Evolutionary conservation across 441 rosid species (phyloP), one percentile per base, ranked within the genome.

Genomic region (Mallotus japonicus): DNA sequence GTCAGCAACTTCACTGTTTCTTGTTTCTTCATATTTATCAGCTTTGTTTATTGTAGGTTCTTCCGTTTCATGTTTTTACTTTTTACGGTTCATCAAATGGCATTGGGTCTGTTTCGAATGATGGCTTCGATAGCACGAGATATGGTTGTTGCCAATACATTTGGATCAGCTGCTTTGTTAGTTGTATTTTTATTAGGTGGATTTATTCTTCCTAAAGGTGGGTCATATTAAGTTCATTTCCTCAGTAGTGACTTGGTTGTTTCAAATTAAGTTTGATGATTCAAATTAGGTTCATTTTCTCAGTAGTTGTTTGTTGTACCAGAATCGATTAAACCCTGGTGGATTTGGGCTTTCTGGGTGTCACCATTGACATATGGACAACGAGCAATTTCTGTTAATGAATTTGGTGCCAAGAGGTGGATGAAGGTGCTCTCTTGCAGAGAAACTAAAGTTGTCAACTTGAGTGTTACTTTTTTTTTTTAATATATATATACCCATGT

Each of bases 311-410:
- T 55, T 78, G 60, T 64, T 76, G 59, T 68, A 40, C 75, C 93
- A 92, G 98, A 64, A 40, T 71, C 76, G 72, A 88, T 92, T 69
- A 88, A 88, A 63, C 92, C 95, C 0, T 90, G 97, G 98, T 95
- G 97, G 99, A 12, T 77, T 58, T 95, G 99, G 99, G 99, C 85
- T 16, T 90, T 75, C 76, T 95, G 99, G 99, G 32, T 95, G 62
- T 93, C 97, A 12, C 98, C 99, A 0, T 73, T 95, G 73, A 84
- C 97, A 56, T 95, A 95, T 74, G 96, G 82, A 50, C 96, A 91
- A 72, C 80, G 88, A 56, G 98, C 97, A 57, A 79, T 95, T 62
- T 83, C 91, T 28, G 93, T 90, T 46, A 95, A 95, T 73, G 99
- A 95, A 80, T 95, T 95, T 84, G 73, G 84, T 44, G 95, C 95